A percentile compares a stretch with the other conserved stretches of the same genome.
Evolutionary conservation across 169 alveolate species (phyloP).

Genomic region (Eimeria falciformis): DNA sequence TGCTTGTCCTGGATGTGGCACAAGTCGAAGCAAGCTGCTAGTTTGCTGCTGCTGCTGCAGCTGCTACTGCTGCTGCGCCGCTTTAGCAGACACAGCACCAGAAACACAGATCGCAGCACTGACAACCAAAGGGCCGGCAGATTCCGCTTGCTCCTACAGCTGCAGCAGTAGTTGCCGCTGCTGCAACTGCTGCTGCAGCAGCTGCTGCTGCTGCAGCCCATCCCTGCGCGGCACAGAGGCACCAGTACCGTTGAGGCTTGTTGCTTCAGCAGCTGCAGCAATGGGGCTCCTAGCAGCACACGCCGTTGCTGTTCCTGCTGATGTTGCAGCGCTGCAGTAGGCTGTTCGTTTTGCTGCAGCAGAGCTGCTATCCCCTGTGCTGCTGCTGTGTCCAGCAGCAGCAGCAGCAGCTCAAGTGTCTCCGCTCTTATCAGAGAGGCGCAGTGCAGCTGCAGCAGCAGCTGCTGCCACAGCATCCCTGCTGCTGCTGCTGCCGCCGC

Average conservation of each 20-base stretch:
- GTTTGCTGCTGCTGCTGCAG: slow-evolving; percentile 3
- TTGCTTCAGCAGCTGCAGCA: slow-evolving; percentile 41
- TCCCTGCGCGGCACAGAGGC: slow-evolving; percentile 26
- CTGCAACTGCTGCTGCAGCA: not conserved
- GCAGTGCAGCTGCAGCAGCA: slow-evolving; percentile 48
- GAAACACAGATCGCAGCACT: not conserved
- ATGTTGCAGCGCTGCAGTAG: not conserved
- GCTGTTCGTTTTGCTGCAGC: slow-evolving; percentile 13
- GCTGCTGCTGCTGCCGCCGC: slow-evolving; percentile 32
- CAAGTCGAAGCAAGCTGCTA: slow-evolving; percentile 10
- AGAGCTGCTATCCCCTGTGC: not conserved
- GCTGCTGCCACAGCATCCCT: slow-evolving; percentile 59
- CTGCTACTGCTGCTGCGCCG: not conserved
- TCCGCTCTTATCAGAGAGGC: not conserved
- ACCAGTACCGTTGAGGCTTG: slow-evolving; percentile 10
- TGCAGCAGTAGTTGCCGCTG: no score
- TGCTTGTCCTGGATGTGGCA: slow-evolving; percentile 2
- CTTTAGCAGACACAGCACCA: slow-evolving; percentile 39
- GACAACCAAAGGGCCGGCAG: slow-evolving; percentile 29
- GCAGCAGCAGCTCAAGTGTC: slow-evolving; percentile 35
- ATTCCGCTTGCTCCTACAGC: no score
- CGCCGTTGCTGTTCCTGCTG: not conserved
- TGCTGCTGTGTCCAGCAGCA: slow-evolving; percentile 54
- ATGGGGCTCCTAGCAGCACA: slow-evolving; percentile 4
- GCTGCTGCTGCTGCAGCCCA: slow-evolving; percentile 41